A percentile compares a stretch with the other conserved stretches of the same genome.
phyloP scores from a whole-genome alignment of 176 grass and related monocot species.

The Alloteropsis semialata region DNA sequence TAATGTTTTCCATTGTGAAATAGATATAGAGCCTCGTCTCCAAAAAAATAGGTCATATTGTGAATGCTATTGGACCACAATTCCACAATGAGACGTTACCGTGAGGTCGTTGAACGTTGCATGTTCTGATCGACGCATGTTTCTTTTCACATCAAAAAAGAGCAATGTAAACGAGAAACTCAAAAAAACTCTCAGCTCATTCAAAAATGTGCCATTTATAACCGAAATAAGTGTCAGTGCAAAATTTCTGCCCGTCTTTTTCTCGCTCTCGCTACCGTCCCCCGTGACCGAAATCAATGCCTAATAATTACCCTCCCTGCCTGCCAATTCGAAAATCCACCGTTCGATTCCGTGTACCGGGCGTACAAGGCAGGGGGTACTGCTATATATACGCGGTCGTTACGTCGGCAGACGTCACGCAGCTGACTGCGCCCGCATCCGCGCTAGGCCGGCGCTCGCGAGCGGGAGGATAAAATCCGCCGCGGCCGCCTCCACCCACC shows the following conservation, averaged over 20 bases:
- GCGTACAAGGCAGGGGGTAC: not conserved
- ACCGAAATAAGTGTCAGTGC: not conserved
- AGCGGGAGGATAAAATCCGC: slow-evolving; percentile 14
- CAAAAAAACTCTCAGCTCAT: not conserved
- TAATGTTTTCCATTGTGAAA: no score
- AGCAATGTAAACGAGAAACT: not conserved
- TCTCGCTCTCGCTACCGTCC: not conserved
- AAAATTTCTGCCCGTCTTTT: not conserved
- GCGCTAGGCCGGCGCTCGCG: slow-evolving; percentile 6
- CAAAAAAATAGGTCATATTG: not conserved
- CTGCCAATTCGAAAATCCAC: not conserved
- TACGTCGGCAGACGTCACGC: slow-evolving; percentile 39
- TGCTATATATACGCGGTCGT: not conserved
- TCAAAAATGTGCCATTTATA: not conserved
- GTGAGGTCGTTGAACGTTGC: not conserved
- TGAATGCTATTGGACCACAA: not conserved
- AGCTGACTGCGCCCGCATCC: slow-evolving; percentile 4
- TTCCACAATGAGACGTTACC: not conserved
- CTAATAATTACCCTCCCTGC: not conserved
- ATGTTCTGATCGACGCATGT: not conserved
- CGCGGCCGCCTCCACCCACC: not conserved
- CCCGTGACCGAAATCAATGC: slow-evolving; percentile 40
- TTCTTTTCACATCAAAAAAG: not conserved
- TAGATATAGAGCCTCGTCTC: no score
- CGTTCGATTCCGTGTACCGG: not conserved